Evolutionary conservation across 2,329 filamentous ascomycete genomes (phyloP).

Genomic region (Tricladium varicosporioides): DNA sequence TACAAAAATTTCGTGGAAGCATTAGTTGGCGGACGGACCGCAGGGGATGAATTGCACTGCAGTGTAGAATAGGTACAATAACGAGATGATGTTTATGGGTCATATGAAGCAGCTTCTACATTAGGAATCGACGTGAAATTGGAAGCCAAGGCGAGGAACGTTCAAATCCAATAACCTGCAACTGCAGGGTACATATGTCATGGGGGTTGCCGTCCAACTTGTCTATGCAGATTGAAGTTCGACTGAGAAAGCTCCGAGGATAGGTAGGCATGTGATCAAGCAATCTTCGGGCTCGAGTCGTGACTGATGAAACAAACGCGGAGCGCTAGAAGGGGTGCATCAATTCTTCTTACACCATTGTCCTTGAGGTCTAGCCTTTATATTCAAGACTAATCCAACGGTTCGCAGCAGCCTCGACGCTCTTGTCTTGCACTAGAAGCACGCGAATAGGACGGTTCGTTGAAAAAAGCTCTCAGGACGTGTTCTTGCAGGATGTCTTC

Average conservation of each 20-base stretch:
- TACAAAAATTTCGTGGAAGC: conserved; percentile 1
- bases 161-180: too few species aligned
- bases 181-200: too few species aligned
- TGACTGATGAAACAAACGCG: not conserved
- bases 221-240: too few species aligned
- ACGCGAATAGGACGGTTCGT: not conserved
- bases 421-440: not conserved
- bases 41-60: not conserved
- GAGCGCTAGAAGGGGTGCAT: not conserved
- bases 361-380: too few species aligned
- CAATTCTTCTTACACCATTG: not conserved
- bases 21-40: not conserved
- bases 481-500: too few species aligned
- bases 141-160: too few species aligned
- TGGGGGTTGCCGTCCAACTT: too few species aligned
- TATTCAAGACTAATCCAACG: too few species aligned
- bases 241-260: not conserved
- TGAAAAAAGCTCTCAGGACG: not conserved
- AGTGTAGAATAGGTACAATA: not conserved
- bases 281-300: not conserved
- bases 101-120: not conserved
- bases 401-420: too few species aligned
- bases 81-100: not conserved
- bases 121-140: too few species aligned
- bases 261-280: not conserved